Evolutionary conservation across 2,329 filamentous ascomycete genomes (phyloP).

Genomic region (Ceratocystis harringtonii): DNA sequence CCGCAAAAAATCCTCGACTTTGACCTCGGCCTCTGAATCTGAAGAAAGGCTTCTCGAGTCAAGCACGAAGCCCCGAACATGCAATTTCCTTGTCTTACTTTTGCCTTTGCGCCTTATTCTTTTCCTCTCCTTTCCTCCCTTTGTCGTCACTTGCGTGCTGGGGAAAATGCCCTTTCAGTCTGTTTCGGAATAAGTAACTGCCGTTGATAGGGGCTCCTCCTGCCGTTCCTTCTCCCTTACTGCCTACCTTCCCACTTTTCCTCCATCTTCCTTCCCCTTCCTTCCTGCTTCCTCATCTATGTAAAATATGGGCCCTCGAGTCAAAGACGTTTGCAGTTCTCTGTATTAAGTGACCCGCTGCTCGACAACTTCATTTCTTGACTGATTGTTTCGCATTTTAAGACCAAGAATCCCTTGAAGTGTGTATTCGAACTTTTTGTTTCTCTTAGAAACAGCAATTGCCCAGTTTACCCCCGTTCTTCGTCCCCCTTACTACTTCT

Average conservation of each 20-base stretch:
- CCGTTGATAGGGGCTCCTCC: slow-evolving; percentile 1
- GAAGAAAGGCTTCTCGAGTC: too few relatives aligned
- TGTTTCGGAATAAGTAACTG: slow-evolving; percentile 2
- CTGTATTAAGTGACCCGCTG: background rate
- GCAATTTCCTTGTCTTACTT: background rate
- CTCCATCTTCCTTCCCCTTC: background rate
- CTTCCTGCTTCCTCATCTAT: background rate
- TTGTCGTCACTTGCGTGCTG: background rate
- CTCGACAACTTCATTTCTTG: background rate
- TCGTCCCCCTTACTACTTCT: background rate
- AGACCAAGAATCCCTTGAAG: background rate
- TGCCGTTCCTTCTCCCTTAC: background rate
- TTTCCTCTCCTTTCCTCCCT: background rate
- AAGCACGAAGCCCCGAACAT: too few relatives aligned
- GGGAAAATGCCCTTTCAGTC: background rate
- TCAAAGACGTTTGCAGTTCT: background rate
- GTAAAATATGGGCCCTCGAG: background rate
- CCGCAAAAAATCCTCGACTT: too few relatives aligned
- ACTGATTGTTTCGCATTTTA: background rate
- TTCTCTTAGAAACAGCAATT: background rate
- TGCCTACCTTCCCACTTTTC: background rate
- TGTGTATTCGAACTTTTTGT: slow-evolving; percentile 1
- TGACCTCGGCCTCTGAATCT: too few relatives aligned
- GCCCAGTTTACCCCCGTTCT: background rate
- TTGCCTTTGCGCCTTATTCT: background rate